Evolutionary conservation across 1,284 basidiomycete species (phyloP), one percentile per base, ranked within the genome.

Genomic region (Tilletia caries): DNA sequence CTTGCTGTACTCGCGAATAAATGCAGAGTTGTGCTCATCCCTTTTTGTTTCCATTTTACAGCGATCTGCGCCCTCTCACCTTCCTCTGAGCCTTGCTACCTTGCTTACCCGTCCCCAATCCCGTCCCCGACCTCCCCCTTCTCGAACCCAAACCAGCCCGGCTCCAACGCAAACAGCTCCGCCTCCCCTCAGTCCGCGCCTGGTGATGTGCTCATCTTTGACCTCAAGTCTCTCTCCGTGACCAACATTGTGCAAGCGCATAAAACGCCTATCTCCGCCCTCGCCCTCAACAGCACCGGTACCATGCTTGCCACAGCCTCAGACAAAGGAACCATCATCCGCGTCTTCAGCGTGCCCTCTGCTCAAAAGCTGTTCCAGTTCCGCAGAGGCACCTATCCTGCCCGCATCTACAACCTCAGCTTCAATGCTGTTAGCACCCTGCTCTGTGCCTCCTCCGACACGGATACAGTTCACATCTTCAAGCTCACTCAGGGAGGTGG

Each of bases 381-480:
- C 86, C 86, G 95, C 12, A 85, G 95, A 67, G 96, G 95, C 1
- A 91, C 91, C 44, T 88, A 93, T 62, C 91, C 92, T 71, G 90
- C 93, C 2, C 86, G 88, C 80, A 97, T 98, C 78, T 92, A 92
- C 80, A 91, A 90, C 60, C 91, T 98, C 85, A 93, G 91, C 76
- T 98, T 97, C 85, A 98, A 98, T 80, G 84, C 89, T 2, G 89
- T 92, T 44, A 89, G 89, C 23, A 91, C 90, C 2, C 84, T 99
- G 15, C 85, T 99, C 18, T 93, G 92, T 2, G 95, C 97, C 6
- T 92, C 90, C 78, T 91, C 89, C 8, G 95, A 94, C 73, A 92
- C 94, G 72, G 94, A 94, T 75, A 99, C 95, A 8, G 94, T 99
- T 43, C 96, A 99, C 84, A 91, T 99, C 66, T 99, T 97, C 86